These are phyloP conservation scores for Kodamaea neixiangensis DNA, from an alignment of 805 yeast species.

Conservation along the genomic window DNA sequence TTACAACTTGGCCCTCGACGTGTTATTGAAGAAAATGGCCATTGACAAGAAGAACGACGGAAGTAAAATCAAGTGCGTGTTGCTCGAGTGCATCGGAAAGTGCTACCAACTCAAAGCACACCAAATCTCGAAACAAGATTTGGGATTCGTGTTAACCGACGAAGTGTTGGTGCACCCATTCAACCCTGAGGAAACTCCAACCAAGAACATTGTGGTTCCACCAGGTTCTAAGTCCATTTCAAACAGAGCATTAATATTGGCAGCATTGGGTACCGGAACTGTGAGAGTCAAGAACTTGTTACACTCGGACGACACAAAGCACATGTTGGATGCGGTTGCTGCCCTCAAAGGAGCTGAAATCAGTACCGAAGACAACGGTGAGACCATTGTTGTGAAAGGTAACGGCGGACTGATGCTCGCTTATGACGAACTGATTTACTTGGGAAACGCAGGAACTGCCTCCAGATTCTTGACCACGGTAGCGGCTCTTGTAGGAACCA, in stretches of 20 bases:
- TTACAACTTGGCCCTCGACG: constrained; percentile 68
- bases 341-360: constrained; percentile 80
- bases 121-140: constrained; percentile 74
- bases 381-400: constrained; percentile 79
- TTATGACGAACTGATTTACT: constrained; percentile 66
- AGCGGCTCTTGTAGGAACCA: constrained; percentile 71
- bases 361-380: constrained; percentile 84
- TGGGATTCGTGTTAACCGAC: constrained; percentile 80
- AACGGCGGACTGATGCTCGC: constrained; percentile 79
- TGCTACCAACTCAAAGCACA: constrained; percentile 90
- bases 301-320: constrained; percentile 95
- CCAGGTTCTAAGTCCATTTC: constrained; percentile 98
- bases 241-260: constrained; percentile 88
- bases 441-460: constrained; percentile 98
- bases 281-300: constrained; percentile 82
- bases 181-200: constrained; percentile 30
- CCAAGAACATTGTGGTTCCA: constrained; percentile 60
- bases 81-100: constrained; percentile 81
- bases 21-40: constrained; percentile 80
- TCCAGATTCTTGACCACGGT: constrained; percentile 92
- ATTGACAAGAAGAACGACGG: constrained; percentile 98
- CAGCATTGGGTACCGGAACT: constrained; percentile 86
- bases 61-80: constrained; percentile 79
- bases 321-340: constrained; percentile 86
- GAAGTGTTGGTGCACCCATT: constrained; percentile 71